Base-by-base conservation (phyloP, 2,329 filamentous ascomycete genomes). In the Claviceps digitariae region DNA sequence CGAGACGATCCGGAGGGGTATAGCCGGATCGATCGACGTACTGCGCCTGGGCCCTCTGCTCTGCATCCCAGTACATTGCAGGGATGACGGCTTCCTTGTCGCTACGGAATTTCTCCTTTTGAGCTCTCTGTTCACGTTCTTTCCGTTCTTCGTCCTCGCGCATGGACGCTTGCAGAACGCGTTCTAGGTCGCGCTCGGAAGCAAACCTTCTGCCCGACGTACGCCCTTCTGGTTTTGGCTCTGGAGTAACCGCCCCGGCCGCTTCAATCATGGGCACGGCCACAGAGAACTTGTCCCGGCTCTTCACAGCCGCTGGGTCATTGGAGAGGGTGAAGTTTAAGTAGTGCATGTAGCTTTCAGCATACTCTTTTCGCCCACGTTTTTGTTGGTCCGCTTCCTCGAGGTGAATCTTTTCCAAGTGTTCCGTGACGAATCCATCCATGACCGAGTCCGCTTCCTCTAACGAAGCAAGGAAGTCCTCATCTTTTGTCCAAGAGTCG, bases 31-130 rank as follows among this genome's bases (percentile, higher is more conserved):
- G 78, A 64, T 91, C 85, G 45, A 77, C 73, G 60, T 82, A 90
- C 48, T 76, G 72, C 21, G 74, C 73, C 51, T 76, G 74, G 41
- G 78, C 68, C 51, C 77, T 78, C 56, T 86, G 79, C 52, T 82
- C 75, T 10, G 75, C 70, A 9, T 76, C 77, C 70, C 81, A 81
- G 56, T 82, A 77, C 76, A 89, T 85, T 54, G 81, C 73, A 0
- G 87, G 87, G 48, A 91, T 81, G 4, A 77, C 74, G 0, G 87
- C 87, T 65, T 91, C 87, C 63, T 87, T 89, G 46, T 87, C 84
- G 57, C 80, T 85, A 56, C 86, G 83, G 55, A 83, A 83, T 62
- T 84, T 83, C 52, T 85, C 82, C 63, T 84, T 82, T 58, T 81
- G 78, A 36, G 79, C 78, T 51, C 78, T 73, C 47, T 75, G 68